Base-by-base conservation (phyloP, 108 stramenopile species). In the Stephanodiscus triporus region DNA sequence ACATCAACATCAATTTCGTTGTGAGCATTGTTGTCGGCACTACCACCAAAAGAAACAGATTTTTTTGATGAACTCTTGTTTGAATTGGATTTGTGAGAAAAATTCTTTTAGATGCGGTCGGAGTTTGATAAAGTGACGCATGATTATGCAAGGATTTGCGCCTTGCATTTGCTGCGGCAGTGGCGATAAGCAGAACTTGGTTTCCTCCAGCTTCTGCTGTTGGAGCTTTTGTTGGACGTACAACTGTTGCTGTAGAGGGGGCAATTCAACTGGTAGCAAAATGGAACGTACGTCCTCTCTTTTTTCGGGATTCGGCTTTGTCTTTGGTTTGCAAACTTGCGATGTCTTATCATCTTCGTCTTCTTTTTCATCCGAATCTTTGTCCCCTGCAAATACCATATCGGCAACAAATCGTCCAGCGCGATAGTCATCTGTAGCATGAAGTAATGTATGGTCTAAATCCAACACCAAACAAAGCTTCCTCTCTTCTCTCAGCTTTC, bases 381-480 rank as follows among this genome's bases (percentile, higher is more conserved):
- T 42, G 27, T 68, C 22, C 14, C 29, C 47, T 13, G 71, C 63
- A 14, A 79, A 53, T 27, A 79, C 22, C 45, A 72, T 61, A 64
- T 79, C 66, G 0, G 75, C 75, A 4, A 77, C 81, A 72, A 70
- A 86, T 48, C 77, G 66, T 11, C 63, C 55, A 2, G 95, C 95
- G 2, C 95, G 75, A 38, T 63, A 58, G 63, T 96, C 95, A 29
- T 88, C 78, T 13, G 95, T 96, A 26, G 95, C 91, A 81, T 96
- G 95, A 17, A 96, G 73, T 29, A 96, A 69, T 4, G 95, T 96
- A 70, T 93, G 92, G 81, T 96, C 95, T 60, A 96, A 76, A 84
- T 96, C 95, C 58, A 96, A 70, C 8, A 93, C 91, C n/a, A 96
- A 72, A 26, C 83, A 85, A 11, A 96, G 66, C 65, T 89, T 86